A percentile compares a stretch with the other conserved stretches of the same genome.
Conservation (phyloP, 2,329 filamentous ascomycete genomes). For the Teratosphaeria pseudoeucalypti region DNA sequence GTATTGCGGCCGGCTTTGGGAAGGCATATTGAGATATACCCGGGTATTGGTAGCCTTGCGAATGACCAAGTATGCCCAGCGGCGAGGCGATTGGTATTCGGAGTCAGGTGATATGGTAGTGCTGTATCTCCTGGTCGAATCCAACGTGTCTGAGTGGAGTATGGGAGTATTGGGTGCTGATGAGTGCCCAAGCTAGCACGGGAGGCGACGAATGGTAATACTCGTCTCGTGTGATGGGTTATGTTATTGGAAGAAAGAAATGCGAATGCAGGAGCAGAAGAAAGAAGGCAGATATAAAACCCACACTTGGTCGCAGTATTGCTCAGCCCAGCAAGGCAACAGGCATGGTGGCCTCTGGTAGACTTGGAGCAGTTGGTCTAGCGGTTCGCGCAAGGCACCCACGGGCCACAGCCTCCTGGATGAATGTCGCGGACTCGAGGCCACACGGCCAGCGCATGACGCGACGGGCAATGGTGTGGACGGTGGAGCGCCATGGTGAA, state of each 20-base stretch:
- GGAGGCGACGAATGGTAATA: constrained; percentile 8
- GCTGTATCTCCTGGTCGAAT: constrained; percentile 1
- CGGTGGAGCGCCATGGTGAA: not conserved
- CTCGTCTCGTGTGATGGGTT: constrained; percentile 1
- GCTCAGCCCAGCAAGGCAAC: not conserved
- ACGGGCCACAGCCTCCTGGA: not conserved
- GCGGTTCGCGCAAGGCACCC: not conserved
- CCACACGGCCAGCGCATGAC: not conserved
- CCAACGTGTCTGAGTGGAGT: constrained; percentile 1
- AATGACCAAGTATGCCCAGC: not conserved
- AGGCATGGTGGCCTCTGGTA: not conserved
- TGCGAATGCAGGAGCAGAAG: not conserved
- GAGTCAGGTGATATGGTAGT: not conserved
- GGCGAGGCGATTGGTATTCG: not conserved
- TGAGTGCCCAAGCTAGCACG: not conserved
- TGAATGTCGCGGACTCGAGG: not conserved
- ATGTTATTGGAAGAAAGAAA: constrained; percentile 7
- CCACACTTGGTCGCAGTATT: not conserved
- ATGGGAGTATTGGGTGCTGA: constrained; percentile 3
- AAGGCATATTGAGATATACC: constrained; percentile 4
- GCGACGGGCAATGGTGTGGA: not conserved
- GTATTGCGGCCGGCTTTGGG: constrained; percentile 7
- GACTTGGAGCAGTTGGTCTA: not conserved
- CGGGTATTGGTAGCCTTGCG: constrained; percentile 1
- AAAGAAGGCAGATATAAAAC: constrained; percentile 1